phyloP scores from a whole-genome alignment of 2,329 filamentous ascomycete genomes.

The Lachnum nothofagi region DNA sequence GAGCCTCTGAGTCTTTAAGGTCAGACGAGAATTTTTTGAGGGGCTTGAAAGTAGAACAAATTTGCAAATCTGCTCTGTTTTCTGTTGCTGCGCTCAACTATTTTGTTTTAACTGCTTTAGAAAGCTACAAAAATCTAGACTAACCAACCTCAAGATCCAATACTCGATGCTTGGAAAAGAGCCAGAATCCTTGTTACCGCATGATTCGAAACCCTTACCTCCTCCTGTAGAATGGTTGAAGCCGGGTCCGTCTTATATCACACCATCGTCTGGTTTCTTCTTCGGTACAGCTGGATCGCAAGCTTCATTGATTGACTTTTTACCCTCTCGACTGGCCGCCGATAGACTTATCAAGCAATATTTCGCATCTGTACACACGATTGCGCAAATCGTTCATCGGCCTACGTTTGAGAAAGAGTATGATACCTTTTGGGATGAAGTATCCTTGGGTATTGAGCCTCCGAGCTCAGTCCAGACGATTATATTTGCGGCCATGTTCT shows the following conservation, averaged over 20 bases:
- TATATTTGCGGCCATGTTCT: constrained; percentile 65
- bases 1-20: no score
- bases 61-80: no score
- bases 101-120: no score
- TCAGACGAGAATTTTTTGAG: no score
- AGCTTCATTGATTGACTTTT: constrained; percentile 51
- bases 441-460: constrained; percentile 56
- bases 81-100: no score
- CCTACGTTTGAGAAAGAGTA: constrained; percentile 62
- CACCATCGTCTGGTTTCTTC: constrained; percentile 44
- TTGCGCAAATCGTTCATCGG: constrained; percentile 63
- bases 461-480: constrained; percentile 60
- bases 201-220: constrained; percentile 14
- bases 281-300: constrained; percentile 50
- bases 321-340: constrained; percentile 54
- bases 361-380: constrained; percentile 61
- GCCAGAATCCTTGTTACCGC: not conserved
- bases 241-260: constrained; percentile 43
- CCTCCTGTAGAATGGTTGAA: constrained; percentile 50
- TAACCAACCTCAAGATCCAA: constrained; percentile 14
- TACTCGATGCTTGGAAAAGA: constrained; percentile 18
- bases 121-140: no score
- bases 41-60: no score
- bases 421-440: constrained; percentile 58
- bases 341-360: constrained; percentile 63